Evolutionary conservation across 148 eudicot genomes (phyloP).

Genomic region (Amaranthus cruentus): DNA sequence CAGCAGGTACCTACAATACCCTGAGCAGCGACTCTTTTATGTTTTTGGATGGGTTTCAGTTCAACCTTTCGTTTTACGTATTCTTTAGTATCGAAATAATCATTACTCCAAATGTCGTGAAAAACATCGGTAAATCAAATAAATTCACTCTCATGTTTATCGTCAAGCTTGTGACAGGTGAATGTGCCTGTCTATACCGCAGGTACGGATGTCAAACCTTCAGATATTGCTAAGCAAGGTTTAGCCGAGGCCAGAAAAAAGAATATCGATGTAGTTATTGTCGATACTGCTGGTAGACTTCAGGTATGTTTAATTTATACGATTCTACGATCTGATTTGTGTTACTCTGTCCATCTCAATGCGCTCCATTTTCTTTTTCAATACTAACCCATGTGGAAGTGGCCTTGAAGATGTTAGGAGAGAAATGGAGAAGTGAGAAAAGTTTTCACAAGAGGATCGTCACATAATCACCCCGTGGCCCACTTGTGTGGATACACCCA

Average conservation of each 20-base stretch:
- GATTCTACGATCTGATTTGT: constrained; percentile 1
- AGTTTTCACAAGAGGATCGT: too few relatives aligned
- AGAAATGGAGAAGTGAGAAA: too few relatives aligned
- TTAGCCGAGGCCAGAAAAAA: constrained; percentile 74
- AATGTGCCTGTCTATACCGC: constrained; percentile 93
- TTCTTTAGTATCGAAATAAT: not conserved
- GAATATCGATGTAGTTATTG: constrained; percentile 82
- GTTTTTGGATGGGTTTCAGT: not conserved
- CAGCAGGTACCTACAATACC: constrained; percentile 47
- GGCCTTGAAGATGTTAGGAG: too few relatives aligned
- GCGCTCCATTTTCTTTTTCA: too few relatives aligned
- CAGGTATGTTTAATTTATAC: constrained; percentile 49
- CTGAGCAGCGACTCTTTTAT: not conserved
- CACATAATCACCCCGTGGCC: too few relatives aligned
- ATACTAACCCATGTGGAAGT: too few relatives aligned
- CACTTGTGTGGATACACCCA: too few relatives aligned
- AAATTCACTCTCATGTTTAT: constrained; percentile 38
- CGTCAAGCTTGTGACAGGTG: constrained; percentile 61
- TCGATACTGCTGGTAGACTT: constrained; percentile 99
- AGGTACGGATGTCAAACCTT: constrained; percentile 79
- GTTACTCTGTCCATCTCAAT: not conserved
- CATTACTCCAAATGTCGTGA: not conserved
- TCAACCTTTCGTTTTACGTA: not conserved
- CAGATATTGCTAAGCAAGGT: constrained; percentile 83
- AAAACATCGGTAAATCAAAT: constrained; percentile 1